phyloP scores from a whole-genome alignment of 345 rosid species.

The Noccaea bulbosa region DNA sequence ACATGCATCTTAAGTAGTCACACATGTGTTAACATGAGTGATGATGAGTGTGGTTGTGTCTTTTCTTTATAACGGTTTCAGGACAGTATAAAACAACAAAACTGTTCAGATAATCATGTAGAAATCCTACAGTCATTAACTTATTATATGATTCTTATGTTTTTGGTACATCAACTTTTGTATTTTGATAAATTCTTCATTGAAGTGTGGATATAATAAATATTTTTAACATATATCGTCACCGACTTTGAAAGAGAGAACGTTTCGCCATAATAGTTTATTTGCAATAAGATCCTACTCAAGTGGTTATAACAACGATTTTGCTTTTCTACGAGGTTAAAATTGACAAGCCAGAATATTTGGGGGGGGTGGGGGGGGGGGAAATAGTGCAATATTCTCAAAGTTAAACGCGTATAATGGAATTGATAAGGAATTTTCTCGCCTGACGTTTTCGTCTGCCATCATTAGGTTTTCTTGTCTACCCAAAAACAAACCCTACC shows the following conservation, averaged over 20 bases:
- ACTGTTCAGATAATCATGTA: no score
- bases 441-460: no score
- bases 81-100: no score
- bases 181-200: no score
- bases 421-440: constrained; percentile 14
- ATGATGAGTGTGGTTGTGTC: neutral
- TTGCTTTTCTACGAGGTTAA: neutral
- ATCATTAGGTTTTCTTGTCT: neutral
- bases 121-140: no score
- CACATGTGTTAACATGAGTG: neutral
- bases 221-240: no score
- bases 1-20: neutral
- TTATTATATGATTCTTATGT: no score
- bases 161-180: no score
- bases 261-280: no score
- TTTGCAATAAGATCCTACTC: neutral
- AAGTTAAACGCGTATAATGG: constrained; percentile 33
- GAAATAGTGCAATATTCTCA: neutral
- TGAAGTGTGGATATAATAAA: no score
- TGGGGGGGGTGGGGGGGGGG: no score
- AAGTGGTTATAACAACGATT: neutral
- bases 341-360: neutral
- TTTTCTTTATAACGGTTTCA: no score
- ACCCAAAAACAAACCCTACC: constrained; percentile 34
- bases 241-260: neutral